Conservation (phyloP, 2,329 filamentous ascomycete genomes). For the Dactylellina leptospora region DNA sequence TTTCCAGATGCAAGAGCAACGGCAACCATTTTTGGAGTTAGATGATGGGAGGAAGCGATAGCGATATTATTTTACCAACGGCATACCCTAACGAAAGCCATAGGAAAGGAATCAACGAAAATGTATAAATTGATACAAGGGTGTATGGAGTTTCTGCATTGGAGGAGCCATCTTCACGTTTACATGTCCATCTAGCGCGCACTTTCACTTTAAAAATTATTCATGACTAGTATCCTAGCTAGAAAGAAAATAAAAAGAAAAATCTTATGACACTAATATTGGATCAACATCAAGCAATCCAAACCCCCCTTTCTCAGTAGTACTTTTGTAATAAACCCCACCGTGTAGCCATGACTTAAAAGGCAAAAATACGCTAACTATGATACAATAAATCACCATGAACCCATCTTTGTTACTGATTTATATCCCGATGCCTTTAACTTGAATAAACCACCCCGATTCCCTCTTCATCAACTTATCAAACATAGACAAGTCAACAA, state of each 20-base stretch:
- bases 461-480: conserved; percentile 72
- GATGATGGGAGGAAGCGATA: no score
- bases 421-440: neutral
- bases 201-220: neutral
- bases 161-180: no score
- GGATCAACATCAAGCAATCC: neutral
- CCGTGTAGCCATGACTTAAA: neutral
- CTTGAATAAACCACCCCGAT: neutral
- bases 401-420: neutral
- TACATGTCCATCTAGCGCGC: neutral
- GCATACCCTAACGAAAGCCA: conserved; percentile 19
- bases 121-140: no score
- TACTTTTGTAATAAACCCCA: conserved; percentile 5
- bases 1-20: conserved; percentile 37
- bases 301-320: neutral
- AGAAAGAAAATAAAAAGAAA: no score
- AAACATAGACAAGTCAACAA: conserved; percentile 94
- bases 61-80: no score
- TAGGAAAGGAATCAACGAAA: neutral
- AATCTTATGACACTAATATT: neutral
- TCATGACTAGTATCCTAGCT: no score
- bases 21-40: conserved; percentile 30
- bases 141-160: no score
- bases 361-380: conserved; percentile 8
- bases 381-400: conserved; percentile 6